Percentiles rank a stretch among this genome's conserved stretches.
These are phyloP conservation scores for Nemania sp. DNA, from an alignment of 2,329 filamentous ascomycete species.

Conservation along the genomic window DNA sequence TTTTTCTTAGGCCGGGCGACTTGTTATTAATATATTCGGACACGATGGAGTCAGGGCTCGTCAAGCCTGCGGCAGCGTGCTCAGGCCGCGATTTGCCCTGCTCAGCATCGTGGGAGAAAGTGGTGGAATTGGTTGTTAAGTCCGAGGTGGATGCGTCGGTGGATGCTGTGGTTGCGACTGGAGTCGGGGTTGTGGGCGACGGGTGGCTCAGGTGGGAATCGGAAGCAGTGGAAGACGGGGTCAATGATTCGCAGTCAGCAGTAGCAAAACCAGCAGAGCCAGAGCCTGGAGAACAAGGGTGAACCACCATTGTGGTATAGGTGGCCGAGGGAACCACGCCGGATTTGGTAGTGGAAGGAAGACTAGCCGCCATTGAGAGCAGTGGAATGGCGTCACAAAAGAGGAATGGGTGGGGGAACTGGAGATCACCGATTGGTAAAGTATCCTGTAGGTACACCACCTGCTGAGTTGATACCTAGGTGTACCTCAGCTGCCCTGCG, in stretches of 20 bases:
- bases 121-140: conserved; percentile 26
- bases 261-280: conserved; percentile 7
- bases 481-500: no score
- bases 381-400: conserved; percentile 6
- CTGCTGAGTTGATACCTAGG: neutral
- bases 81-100: conserved; percentile 28
- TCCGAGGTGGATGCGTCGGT: conserved; percentile 25
- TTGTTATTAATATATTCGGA: conserved; percentile 35
- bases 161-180: neutral
- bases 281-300: conserved; percentile 35
- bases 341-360: conserved; percentile 31
- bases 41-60: conserved; percentile 34
- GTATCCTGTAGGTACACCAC: neutral
- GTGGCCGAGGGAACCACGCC: conserved; percentile 30
- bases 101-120: conserved; percentile 34
- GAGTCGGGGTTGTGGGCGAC: conserved; percentile 4
- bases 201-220: conserved; percentile 17
- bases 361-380: conserved; percentile 14
- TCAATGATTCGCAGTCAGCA: conserved; percentile 26
- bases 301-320: conserved; percentile 30
- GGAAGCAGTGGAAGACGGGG: conserved; percentile 19
- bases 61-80: conserved; percentile 35
- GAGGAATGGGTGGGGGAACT: conserved; percentile 6
- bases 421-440: neutral
- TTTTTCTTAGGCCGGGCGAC: conserved; percentile 49